Evolutionary conservation across 2,329 filamentous ascomycete genomes (phyloP).

Genomic region (Penicillium sclerotiorum): DNA sequence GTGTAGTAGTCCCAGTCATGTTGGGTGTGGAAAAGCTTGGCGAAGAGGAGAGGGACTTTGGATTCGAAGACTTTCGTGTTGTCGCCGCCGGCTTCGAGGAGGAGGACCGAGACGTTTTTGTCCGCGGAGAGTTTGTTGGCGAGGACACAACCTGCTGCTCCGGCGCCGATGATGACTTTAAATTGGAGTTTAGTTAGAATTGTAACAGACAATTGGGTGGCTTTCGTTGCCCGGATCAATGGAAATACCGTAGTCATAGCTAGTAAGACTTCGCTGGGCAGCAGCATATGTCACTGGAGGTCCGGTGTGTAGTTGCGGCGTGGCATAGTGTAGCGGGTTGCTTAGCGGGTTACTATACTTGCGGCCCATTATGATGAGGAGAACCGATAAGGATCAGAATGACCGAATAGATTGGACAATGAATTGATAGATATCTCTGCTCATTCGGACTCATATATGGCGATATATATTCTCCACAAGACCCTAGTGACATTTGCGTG

Average conservation of each 20-base stretch:
- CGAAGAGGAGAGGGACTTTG: conserved; percentile 17
- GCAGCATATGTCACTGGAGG: conserved; percentile 13
- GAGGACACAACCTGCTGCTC: conserved; percentile 21
- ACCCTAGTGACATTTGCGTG: no score
- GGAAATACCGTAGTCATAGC: conserved; percentile 21
- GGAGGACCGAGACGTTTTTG: conserved; percentile 17
- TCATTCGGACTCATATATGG: no score
- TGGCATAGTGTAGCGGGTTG: conserved; percentile 19
- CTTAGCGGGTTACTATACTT: conserved; percentile 17
- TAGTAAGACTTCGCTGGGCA: conserved; percentile 10
- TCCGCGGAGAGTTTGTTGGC: conserved; percentile 25
- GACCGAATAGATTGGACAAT: no score
- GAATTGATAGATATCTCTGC: no score
- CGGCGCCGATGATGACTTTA: conserved; percentile 22
- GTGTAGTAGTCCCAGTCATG: conserved; percentile 24
- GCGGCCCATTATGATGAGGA: no score
- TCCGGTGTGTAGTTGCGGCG: conserved; percentile 10
- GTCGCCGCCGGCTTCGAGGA: conserved; percentile 22
- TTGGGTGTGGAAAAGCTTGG: conserved; percentile 16
- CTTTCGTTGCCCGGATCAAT: no score
- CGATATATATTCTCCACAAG: no score
- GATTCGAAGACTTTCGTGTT: conserved; percentile 14
- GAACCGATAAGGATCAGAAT: no score
- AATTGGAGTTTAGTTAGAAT: background rate
- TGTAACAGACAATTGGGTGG: background rate